Percentiles rank a stretch among this genome's conserved stretches.
phyloP scores from a whole-genome alignment of 176 grass and related monocot genomes.

The Rhipidocladum racemiflorum region DNA sequence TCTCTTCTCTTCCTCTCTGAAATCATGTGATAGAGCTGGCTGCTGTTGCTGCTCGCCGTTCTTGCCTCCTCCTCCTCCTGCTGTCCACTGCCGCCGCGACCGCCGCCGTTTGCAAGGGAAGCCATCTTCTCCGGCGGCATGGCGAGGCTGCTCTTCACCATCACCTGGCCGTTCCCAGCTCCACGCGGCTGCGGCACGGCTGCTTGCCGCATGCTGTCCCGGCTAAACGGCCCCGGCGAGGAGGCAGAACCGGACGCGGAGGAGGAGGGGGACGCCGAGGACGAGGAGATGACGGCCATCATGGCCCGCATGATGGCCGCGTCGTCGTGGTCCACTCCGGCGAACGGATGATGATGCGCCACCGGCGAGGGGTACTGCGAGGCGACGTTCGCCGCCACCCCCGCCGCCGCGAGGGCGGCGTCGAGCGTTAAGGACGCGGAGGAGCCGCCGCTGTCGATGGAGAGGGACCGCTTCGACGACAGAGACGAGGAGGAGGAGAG shows the following conservation, averaged over 20 bases:
- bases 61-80: constrained; percentile 13
- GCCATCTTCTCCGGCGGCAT: constrained; percentile 26
- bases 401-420: background rate
- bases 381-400: background rate
- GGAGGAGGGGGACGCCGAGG: constrained; percentile 57
- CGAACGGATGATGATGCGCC: constrained; percentile 2
- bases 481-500: constrained; percentile 36
- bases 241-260: constrained; percentile 35
- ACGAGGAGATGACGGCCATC: constrained; percentile 76
- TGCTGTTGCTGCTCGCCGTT: constrained; percentile 25
- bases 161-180: constrained; percentile 23
- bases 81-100: constrained; percentile 18
- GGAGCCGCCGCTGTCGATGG: constrained; percentile 53
- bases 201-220: background rate
- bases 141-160: constrained; percentile 50
- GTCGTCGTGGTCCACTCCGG: constrained; percentile 30
- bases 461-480: constrained; percentile 51
- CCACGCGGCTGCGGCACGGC: background rate
- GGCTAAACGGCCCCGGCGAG: background rate
- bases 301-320: constrained; percentile 66
- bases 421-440: constrained; percentile 33
- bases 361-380: background rate
- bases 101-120: background rate
- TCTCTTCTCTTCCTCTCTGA: constrained; percentile 84
- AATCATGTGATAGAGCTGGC: constrained; percentile 78